Evolutionary conservation across 2,329 filamentous ascomycete species (phyloP).

Genomic region (Delphinella strobiligena): DNA sequence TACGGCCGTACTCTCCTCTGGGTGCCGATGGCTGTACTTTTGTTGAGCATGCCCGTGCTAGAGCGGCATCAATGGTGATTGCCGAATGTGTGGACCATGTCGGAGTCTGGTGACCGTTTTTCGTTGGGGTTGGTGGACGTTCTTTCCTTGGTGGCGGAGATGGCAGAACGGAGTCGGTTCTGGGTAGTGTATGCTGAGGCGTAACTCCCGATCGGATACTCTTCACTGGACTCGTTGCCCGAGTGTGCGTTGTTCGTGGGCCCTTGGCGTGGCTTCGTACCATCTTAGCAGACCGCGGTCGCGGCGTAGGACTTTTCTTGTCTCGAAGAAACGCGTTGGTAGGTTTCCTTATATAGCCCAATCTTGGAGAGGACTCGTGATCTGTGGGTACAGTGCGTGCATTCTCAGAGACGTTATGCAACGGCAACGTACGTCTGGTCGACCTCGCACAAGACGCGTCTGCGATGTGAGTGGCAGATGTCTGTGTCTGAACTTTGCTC

Average conservation of each 20-base stretch:
- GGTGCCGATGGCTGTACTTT: constrained; percentile 7
- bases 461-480: not conserved
- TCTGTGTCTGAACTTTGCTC: not conserved
- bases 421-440: constrained; percentile 1
- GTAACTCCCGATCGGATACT: not conserved
- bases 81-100: no score
- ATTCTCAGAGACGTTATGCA: constrained; percentile 1
- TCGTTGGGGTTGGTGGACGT: constrained; percentile 20
- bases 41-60: not conserved
- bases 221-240: constrained; percentile 6
- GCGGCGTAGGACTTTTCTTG: constrained; percentile 4
- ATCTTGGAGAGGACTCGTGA: constrained; percentile 3
- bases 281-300: constrained; percentile 5
- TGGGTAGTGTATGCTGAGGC: no score
- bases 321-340: constrained; percentile 1
- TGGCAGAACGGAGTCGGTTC: constrained; percentile 13
- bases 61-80: not conserved
- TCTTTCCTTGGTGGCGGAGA: constrained; percentile 21
- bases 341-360: not conserved
- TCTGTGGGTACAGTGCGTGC: constrained; percentile 4
- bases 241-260: not conserved
- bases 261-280: constrained; percentile 1
- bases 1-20: not conserved
- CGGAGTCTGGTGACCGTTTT: not conserved
- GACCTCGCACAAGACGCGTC: constrained; percentile 4